Base-by-base conservation (phyloP, 2,329 filamentous ascomycete species). In the Lachnellula willkommii region DNA sequence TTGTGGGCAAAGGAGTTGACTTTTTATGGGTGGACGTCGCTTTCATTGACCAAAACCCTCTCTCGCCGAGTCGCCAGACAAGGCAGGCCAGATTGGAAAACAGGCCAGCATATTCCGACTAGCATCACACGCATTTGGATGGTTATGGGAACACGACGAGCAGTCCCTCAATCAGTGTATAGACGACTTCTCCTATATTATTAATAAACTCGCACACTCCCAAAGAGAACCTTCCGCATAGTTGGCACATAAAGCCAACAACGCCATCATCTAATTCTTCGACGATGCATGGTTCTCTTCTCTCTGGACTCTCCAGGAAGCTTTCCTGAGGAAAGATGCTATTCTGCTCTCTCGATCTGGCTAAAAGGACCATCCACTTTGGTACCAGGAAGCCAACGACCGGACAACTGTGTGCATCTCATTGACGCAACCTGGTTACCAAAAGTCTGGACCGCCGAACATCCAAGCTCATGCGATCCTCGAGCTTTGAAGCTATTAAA, bases 281-380 rank as follows among this genome's bases (percentile, higher is more conserved):
- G 26, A 28, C 26, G 47, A 49, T n/a, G 14, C 47, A 8, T 49
- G 26, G 22, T 49, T 28, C 26, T 32, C 47, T 35, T 49, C 26
- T n/a, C 24, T 49, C 3, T 49, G 47, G 47, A 49, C 47, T 20
- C 26, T 49, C 14, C 47, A 49, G 35, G 47, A 49, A 49, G 47
- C 47, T 20, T 49, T 49, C 26, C 24, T 49, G 15, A n/a, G 47
- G 7, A 11, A 28, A n/a, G 47, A n/a, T 24, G 15, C 15, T 15
- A 35, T 49, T 5, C 2, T 49, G 22, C 14, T 24, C 24, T n/a
- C 12, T 11, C 22, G 26, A 14, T 28, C 26, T 28, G 26, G 26
- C 26, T 7, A 28, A 28, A 28, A 28, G 8, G 26, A 28, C 6
- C 26, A 8, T 28, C 26, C 26, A 28, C 26, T 28, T 28, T 28